Evolutionary conservation across 495 filamentous ascomycete genomes (phyloP).

Genomic region (Hyaloscypha variabilis): DNA sequence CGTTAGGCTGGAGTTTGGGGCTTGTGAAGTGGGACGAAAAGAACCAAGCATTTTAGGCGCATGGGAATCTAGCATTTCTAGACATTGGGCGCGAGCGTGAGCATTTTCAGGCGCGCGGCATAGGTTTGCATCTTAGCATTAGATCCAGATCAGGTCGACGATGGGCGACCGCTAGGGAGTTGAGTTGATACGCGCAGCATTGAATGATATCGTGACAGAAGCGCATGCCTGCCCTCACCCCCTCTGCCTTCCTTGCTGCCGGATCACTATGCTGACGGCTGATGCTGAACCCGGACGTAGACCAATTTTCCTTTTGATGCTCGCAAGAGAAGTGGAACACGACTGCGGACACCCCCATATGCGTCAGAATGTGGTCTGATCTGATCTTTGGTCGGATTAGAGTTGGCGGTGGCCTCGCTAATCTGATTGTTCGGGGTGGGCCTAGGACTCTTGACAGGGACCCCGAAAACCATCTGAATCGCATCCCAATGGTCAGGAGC

Average conservation of each 20-base stretch:
- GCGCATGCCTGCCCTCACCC: not conserved
- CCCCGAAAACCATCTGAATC: too few species aligned
- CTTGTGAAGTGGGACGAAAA: not conserved
- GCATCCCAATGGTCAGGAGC: too few species aligned
- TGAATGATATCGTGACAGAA: not conserved
- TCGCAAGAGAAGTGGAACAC: not conserved
- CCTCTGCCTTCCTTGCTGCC: not conserved
- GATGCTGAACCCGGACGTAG: not conserved
- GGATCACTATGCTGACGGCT: not conserved
- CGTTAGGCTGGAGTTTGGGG: not conserved
- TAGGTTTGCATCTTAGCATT: conserved; percentile 14
- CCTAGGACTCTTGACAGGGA: too few species aligned
- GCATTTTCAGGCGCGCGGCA: conserved; percentile 9
- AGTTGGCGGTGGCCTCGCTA: too few species aligned
- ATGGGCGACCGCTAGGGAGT: not conserved
- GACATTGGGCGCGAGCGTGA: not conserved
- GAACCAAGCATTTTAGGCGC: not conserved
- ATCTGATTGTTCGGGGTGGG: too few species aligned
- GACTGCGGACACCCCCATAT: too few species aligned
- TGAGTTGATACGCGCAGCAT: not conserved
- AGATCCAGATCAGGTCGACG: not conserved
- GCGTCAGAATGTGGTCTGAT: too few species aligned
- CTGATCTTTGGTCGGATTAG: too few species aligned
- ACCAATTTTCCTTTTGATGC: not conserved
- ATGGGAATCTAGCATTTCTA: conserved; percentile 2